A percentile compares a stretch with the other conserved stretches of the same genome.
Evolutionary conservation across 2,329 filamentous ascomycete genomes (phyloP).

Genomic region (Arthrobotrys musiformis): DNA sequence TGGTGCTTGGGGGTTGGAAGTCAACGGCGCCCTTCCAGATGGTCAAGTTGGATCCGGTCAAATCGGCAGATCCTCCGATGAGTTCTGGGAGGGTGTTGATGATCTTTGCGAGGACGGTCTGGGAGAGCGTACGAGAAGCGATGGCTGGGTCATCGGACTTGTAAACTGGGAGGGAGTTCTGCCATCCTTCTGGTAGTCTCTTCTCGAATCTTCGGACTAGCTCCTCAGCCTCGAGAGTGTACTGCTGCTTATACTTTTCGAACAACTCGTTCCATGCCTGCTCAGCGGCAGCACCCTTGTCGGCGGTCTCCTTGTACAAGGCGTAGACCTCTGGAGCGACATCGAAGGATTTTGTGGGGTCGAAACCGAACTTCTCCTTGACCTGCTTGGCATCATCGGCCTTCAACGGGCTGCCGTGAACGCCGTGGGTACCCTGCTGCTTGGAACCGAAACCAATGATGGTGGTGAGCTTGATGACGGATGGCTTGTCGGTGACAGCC

Average conservation of each 20-base stretch:
- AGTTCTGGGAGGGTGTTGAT: conserved; percentile 86
- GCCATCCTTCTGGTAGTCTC: conserved; percentile 94
- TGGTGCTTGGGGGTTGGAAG: conserved; percentile 89
- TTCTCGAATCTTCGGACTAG: conserved; percentile 81
- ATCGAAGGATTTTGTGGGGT: conserved; percentile 90
- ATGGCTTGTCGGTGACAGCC: conserved; percentile 93
- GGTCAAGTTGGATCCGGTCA: conserved; percentile 98
- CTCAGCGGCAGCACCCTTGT: conserved; percentile 88
- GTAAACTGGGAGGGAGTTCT: conserved; percentile 87
- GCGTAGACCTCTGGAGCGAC: conserved; percentile 97
- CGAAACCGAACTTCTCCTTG: conserved; percentile 95
- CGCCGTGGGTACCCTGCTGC: conserved; percentile 90
- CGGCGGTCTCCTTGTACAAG: conserved; percentile 82
- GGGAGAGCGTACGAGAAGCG: conserved; percentile 95
- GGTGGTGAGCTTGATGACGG: conserved; percentile 94
- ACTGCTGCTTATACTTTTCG: conserved; percentile 82
- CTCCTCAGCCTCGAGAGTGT: conserved; percentile 82
- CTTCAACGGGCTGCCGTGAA: conserved; percentile 97
- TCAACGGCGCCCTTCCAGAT: conserved; percentile 96
- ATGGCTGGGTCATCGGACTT: conserved; percentile 84
- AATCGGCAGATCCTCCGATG: conserved; percentile 92
- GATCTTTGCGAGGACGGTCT: conserved; percentile 90
- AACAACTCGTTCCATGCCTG: conserved; percentile 95
- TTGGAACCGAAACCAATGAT: conserved; percentile 97
- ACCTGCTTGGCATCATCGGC: conserved; percentile 91